Base-by-base conservation (phyloP, 768 basidiomycete genomes). In the Suillus cothurnatus region DNA sequence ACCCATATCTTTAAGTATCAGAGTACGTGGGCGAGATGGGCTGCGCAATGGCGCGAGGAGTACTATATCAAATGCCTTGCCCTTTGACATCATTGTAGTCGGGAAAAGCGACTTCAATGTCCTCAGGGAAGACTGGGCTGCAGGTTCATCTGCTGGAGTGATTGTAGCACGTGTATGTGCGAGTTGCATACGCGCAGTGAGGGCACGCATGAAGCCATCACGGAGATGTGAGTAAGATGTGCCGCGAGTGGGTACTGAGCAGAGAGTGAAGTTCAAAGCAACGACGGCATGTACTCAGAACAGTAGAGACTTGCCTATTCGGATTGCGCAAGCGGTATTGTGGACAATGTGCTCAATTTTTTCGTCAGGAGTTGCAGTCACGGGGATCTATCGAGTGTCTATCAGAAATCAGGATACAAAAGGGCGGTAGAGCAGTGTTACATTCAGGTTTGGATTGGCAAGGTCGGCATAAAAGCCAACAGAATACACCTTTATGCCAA, bases 381-480 rank as follows among this genome's bases (percentile, higher is more conserved):
- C 69, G 12, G 88, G 81, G 28, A 93, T 80, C 88, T 92, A 68
- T 47, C 31, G 41, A 43, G 32, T 32, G 14, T 49, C 6, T 15
- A 26, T 49, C 23, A 63, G 69, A 66, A 26, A 28, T 6, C 31
- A 38, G n/a, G 3, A 55, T 23, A 23, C 19, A 36, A 64, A 31
- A 52, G 39, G 43, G n/a, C 47, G 45, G 50, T 4, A 41, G 41
- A 58, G 43, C 23, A 12, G 71, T 79, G 61, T 38, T 61, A 90
- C 90, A 61, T 83, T 82, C 64, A 92, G 81, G 49, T 81, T 82
- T 1, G 88, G 85, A 66, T 88, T 85, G n/a, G 80, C 71, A 52
- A 94, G 78, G 73, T 97, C 94, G 7, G 93, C 91, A 75, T 97
- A 97, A 78, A 97, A 94, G 2, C 86, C 95, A 39, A 94, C 87